These are phyloP conservation scores for Colletotrichum horii DNA, from an alignment of 2,329 filamentous ascomycete species.

Conservation along the genomic window DNA sequence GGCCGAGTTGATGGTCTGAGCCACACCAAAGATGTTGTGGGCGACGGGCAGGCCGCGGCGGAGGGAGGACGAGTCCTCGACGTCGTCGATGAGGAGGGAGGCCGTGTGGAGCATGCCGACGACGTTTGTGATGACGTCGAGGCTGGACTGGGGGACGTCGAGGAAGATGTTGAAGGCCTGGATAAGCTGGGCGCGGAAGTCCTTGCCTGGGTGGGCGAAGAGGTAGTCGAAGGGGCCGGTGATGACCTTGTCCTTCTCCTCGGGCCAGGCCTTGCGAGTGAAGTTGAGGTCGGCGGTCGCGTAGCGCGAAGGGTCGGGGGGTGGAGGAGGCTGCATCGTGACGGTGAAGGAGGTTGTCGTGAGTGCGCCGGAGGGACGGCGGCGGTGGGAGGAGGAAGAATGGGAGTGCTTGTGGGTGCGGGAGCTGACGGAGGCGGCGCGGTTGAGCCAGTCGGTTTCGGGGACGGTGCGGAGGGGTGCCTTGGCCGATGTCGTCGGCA, in stretches of 20 bases:
- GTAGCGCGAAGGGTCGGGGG: constrained; percentile 57
- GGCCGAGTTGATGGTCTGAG: constrained; percentile 89
- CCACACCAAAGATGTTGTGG: constrained; percentile 82
- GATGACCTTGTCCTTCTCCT: constrained; percentile 78
- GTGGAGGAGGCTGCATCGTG: constrained; percentile 42
- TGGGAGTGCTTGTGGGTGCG: constrained; percentile 7
- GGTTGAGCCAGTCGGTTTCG: constrained; percentile 64
- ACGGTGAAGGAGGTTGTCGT: constrained; percentile 33
- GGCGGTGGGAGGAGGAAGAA: constrained; percentile 5
- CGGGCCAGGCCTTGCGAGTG: constrained; percentile 64
- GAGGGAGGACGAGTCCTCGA: constrained; percentile 80
- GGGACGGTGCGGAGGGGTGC: constrained; percentile 58
- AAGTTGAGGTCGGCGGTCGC: constrained; percentile 62
- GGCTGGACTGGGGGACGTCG: constrained; percentile 71
- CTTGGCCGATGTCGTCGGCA: constrained; percentile 35
- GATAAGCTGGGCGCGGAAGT: constrained; percentile 82
- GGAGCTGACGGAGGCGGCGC: constrained; percentile 33
- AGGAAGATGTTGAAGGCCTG: constrained; percentile 83
- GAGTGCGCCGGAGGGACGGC: constrained; percentile 19
- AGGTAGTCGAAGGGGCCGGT: constrained; percentile 83
- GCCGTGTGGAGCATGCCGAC: constrained; percentile 88
- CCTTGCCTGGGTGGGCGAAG: constrained; percentile 79
- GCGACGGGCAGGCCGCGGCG: constrained; percentile 83
- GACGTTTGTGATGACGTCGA: constrained; percentile 78
- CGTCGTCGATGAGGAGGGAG: constrained; percentile 84